Conservation (phyloP, 768 basidiomycete species). For the Suillus brevipes region DNA sequence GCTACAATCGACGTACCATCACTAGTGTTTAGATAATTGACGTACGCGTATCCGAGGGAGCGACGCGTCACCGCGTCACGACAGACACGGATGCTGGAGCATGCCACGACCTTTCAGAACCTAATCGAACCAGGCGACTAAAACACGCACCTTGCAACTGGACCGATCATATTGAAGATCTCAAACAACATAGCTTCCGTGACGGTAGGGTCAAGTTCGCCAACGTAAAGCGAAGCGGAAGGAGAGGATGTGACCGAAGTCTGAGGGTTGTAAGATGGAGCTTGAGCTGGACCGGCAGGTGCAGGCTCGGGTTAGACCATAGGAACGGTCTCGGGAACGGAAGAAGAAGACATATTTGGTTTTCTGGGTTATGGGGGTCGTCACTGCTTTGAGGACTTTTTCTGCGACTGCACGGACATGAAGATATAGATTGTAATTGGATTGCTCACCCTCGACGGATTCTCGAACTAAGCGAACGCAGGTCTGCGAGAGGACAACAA, state of each 20-base stretch:
- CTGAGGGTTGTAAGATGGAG: conserved; percentile 58
- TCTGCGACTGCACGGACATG: conserved; percentile 48
- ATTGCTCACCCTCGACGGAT: too few species aligned
- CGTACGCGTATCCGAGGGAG: conserved; percentile 98
- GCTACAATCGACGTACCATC: conserved; percentile 64
- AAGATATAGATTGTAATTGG: conserved; percentile 16
- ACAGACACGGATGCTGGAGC: conserved; percentile 91
- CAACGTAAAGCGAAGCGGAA: conserved; percentile 96
- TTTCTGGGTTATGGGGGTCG: conserved; percentile 66
- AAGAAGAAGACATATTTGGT: conserved; percentile 58
- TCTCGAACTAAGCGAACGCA: too few species aligned
- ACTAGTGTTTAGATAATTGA: conserved; percentile 94
- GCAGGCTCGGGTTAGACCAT: conserved; percentile 51
- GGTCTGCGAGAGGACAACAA: too few species aligned
- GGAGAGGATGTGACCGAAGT: conserved; percentile 62
- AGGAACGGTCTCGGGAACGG: conserved; percentile 54
- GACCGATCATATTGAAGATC: conserved; percentile 99
- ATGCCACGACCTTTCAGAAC: neutral
- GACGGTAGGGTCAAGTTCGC: conserved; percentile 96
- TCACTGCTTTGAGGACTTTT: conserved; percentile 93
- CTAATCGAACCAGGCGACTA: neutral
- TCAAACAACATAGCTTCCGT: conserved; percentile 99
- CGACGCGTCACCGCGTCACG: conserved; percentile 99
- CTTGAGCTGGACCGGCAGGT: conserved; percentile 44
- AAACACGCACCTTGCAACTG: conserved; percentile 83